Percentiles rank a stretch among this genome's conserved stretches.
Conservation (phyloP, 2,329 filamentous ascomycete genomes). For the Pseudofabraea citricarpa region DNA sequence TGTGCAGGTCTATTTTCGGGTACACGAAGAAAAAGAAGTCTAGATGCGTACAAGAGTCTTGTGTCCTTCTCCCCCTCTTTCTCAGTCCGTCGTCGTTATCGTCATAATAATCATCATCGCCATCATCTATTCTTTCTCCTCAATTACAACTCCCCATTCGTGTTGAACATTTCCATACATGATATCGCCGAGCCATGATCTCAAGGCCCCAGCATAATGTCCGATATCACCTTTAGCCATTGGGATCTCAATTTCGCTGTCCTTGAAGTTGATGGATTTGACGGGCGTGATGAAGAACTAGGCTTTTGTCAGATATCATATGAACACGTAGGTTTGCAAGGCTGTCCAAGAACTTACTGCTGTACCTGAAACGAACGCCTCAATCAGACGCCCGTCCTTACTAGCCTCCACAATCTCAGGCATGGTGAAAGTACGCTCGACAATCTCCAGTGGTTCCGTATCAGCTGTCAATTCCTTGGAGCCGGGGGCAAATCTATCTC, state of each 20-base stretch:
- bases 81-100: too few relatives aligned
- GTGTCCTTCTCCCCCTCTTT: too few relatives aligned
- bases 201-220: conserved; percentile 53
- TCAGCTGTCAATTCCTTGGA: conserved; percentile 19
- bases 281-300: conserved; percentile 69
- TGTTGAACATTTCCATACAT: conserved; percentile 69
- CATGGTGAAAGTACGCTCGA: conserved; percentile 80
- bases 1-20: too few relatives aligned
- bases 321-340: neutral
- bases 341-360: conserved; percentile 52
- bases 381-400: conserved; percentile 70
- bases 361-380: conserved; percentile 82
- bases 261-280: conserved; percentile 62
- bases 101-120: too few relatives aligned
- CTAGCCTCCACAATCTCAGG: conserved; percentile 68
- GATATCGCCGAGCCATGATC: conserved; percentile 64
- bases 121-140: conserved; percentile 42
- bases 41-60: too few relatives aligned
- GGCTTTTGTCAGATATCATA: conserved; percentile 10
- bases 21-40: too few relatives aligned
- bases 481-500: conserved; percentile 48
- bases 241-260: conserved; percentile 56
- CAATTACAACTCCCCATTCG: conserved; percentile 63
- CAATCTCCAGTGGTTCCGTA: conserved; percentile 56
- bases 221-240: conserved; percentile 50